These are phyloP conservation scores for Solanum lycopersicoides DNA, from an alignment of 257 asterid genomes.

Conservation along the genomic window DNA sequence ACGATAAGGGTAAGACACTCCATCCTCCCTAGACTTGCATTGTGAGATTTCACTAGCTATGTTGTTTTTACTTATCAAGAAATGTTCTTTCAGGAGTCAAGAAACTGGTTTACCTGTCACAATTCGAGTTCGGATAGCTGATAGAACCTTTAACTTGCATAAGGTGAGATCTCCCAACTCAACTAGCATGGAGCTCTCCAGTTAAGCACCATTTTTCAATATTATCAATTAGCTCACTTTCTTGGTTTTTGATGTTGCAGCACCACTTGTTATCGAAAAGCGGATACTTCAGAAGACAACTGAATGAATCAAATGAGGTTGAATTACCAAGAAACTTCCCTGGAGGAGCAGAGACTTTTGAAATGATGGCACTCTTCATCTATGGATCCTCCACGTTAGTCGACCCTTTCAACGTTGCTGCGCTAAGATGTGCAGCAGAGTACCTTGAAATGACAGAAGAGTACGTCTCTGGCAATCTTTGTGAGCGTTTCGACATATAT, in stretches of 20 bases:
- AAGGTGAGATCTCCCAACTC: constrained; percentile 25
- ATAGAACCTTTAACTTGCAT: constrained; percentile 57
- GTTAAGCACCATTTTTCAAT: not conserved
- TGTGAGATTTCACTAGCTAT: not conserved
- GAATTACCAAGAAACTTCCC: constrained; percentile 48
- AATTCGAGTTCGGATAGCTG: constrained; percentile 37
- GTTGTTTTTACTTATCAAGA: not conserved
- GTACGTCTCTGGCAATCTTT: constrained; percentile 34
- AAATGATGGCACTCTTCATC: constrained; percentile 56
- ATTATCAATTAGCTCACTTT: not conserved
- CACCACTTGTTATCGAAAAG: constrained; percentile 45
- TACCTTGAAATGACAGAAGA: constrained; percentile 53
- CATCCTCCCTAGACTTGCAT: not conserved
- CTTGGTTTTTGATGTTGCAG: constrained; percentile 18
- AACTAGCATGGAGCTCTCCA: not conserved
- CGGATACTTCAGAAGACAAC: constrained; percentile 43
- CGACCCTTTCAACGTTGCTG: constrained; percentile 50
- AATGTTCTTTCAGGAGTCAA: constrained; percentile 42
- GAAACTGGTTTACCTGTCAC: constrained; percentile 61
- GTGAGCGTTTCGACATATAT: constrained; percentile 55
- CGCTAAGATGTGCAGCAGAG: constrained; percentile 64
- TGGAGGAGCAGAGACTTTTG: constrained; percentile 61
- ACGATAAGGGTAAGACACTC: not conserved
- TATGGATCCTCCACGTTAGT: constrained; percentile 59
- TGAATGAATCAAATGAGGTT: constrained; percentile 43